Conservation (phyloP, 257 asterid genomes). For the Prunella vulgaris region DNA sequence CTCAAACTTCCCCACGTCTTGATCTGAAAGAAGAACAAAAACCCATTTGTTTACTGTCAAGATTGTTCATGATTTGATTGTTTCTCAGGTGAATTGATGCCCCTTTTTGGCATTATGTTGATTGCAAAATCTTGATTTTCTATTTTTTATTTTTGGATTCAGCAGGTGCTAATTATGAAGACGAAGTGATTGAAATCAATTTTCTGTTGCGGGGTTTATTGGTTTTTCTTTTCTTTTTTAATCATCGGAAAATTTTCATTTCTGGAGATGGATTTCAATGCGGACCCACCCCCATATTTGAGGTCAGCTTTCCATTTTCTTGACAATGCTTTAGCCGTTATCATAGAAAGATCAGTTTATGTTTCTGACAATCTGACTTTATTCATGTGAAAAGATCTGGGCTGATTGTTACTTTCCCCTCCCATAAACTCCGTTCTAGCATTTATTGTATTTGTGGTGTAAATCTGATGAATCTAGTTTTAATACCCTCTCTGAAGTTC, state of each 20-base stretch:
- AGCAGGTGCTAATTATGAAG: conserved; percentile 21
- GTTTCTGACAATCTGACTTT: conserved; percentile 8
- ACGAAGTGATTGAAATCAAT: conserved; percentile 28
- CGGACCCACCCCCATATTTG: conserved; percentile 52
- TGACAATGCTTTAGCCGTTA: not conserved
- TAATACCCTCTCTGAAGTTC: not conserved
- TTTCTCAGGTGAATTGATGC: conserved; percentile 19
- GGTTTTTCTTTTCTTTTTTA: not conserved
- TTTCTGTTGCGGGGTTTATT: conserved; percentile 8
- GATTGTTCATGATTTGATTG: conserved; percentile 4
- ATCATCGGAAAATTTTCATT: conserved; percentile 6
- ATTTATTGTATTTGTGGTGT: conserved; percentile 3
- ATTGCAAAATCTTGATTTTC: conserved; percentile 11
- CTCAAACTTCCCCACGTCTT: conserved; percentile 6
- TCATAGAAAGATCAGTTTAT: not conserved
- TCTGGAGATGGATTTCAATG: conserved; percentile 37
- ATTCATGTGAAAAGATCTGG: too few species aligned
- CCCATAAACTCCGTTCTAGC: not conserved
- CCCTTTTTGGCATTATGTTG: too few species aligned
- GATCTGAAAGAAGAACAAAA: conserved; percentile 22
- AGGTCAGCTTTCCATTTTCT: conserved; percentile 37
- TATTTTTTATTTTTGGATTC: not conserved
- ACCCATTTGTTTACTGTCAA: not conserved
- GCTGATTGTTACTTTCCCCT: not conserved
- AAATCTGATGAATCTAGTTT: not conserved